Conservation (phyloP, 2,329 filamentous ascomycete genomes). For the Tolypocladium pustulatum region DNA sequence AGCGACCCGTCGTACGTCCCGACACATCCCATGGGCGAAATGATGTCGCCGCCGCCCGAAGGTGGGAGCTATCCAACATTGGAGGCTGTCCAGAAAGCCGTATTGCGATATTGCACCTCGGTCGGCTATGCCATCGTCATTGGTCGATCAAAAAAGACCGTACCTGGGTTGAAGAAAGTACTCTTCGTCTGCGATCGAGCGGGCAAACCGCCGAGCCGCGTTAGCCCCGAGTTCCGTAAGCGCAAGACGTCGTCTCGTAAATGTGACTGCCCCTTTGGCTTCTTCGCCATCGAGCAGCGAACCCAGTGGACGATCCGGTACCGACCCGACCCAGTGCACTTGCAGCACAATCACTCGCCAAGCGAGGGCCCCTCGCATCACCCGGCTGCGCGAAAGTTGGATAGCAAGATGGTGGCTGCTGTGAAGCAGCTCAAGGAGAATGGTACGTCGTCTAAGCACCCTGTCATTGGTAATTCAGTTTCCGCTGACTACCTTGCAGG, state of each 20-base stretch:
- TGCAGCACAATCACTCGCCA: constrained; percentile 54
- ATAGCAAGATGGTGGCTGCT: constrained; percentile 57
- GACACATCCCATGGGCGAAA: constrained; percentile 42
- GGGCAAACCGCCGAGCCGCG: constrained; percentile 49
- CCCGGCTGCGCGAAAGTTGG: constrained; percentile 53
- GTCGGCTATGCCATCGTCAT: constrained; percentile 61
- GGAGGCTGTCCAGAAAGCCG: constrained; percentile 54
- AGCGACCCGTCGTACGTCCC: constrained; percentile 41
- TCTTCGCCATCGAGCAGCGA: constrained; percentile 57
- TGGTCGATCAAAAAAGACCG: constrained; percentile 57
- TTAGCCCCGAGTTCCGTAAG: constrained; percentile 54
- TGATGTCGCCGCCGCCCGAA: constrained; percentile 54
- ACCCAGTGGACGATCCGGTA: constrained; percentile 59
- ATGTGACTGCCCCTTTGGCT: constrained; percentile 59
- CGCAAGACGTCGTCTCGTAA: constrained; percentile 58
- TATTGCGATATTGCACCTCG: constrained; percentile 54
- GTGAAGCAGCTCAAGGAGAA: constrained; percentile 57
- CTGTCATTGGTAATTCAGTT: not conserved
- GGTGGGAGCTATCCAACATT: constrained; percentile 54
- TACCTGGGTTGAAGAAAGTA: constrained; percentile 56
- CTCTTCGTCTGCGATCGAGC: constrained; percentile 57
- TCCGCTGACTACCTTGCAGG: constrained; percentile 27
- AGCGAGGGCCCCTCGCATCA: constrained; percentile 58
- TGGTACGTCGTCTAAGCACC: constrained; percentile 33
- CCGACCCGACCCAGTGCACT: constrained; percentile 46